Conservation (phyloP, 2,329 filamentous ascomycete genomes). For the Emmonsiellopsis sp. region DNA sequence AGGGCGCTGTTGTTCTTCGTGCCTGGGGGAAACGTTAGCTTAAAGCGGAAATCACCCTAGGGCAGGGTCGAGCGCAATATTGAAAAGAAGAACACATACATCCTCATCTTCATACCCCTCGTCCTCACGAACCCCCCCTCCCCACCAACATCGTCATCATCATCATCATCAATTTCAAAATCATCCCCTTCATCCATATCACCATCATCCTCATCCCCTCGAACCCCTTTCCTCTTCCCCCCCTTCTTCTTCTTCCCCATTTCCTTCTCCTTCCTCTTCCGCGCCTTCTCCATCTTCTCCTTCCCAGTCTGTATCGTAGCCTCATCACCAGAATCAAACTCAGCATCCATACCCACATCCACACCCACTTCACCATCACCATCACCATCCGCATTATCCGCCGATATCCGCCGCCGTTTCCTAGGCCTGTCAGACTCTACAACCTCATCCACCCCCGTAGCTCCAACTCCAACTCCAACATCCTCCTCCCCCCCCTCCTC, state of each 20-base stretch:
- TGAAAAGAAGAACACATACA: constrained; percentile 23
- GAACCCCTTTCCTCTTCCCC: constrained; percentile 20
- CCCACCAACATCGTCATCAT: constrained; percentile 34
- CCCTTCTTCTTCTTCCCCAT: constrained; percentile 31
- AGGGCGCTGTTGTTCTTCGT: constrained; percentile 37
- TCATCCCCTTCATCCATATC: constrained; percentile 23
- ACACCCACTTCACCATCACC: constrained; percentile 11
- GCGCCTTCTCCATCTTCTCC: constrained; percentile 30
- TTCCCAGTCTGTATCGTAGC: constrained; percentile 43
- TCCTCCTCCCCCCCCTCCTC: constrained; percentile 13
- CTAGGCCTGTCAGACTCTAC: constrained; percentile 25
- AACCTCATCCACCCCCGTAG: constrained; percentile 13
- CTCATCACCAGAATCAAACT: constrained; percentile 48
- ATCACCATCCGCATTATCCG: constrained; percentile 7
- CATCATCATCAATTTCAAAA: constrained; percentile 12
- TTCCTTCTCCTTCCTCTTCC: constrained; percentile 31
- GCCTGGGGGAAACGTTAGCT: constrained; percentile 19
- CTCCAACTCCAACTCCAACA: constrained; percentile 18
- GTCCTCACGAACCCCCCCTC: constrained; percentile 45
- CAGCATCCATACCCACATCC: constrained; percentile 20
- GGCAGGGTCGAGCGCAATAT: background rate
- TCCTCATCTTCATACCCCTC: constrained; percentile 41
- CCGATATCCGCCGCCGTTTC: constrained; percentile 28
- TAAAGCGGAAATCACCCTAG: background rate
- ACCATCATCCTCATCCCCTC: constrained; percentile 26